These are phyloP conservation scores for Cryomyces minteri DNA, from an alignment of 495 filamentous ascomycete genomes.

Conservation along the genomic window DNA sequence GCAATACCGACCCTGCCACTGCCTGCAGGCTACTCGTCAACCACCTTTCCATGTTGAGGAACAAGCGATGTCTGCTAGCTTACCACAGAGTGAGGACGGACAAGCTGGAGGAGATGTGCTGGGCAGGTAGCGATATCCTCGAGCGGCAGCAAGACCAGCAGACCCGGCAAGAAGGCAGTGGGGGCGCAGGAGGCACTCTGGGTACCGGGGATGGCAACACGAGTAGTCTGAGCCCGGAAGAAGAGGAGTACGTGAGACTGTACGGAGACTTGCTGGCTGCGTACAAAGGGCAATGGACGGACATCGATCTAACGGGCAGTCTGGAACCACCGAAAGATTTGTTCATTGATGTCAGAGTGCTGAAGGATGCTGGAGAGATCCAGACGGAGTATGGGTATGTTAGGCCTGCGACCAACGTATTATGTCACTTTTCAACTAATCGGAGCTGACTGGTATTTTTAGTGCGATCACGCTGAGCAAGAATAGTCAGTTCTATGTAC, in stretches of 20 bases:
- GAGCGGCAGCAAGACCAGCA: slow-evolving; percentile 34
- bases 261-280: slow-evolving; percentile 85
- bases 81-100: slow-evolving; percentile 84
- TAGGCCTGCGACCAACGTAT: not conserved
- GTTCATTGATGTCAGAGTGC: slow-evolving; percentile 91
- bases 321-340: slow-evolving; percentile 88
- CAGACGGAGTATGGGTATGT: slow-evolving; percentile 97
- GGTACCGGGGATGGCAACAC: slow-evolving; percentile 25
- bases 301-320: slow-evolving; percentile 89
- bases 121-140: slow-evolving; percentile 67
- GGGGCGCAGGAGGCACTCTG: slow-evolving; percentile 6
- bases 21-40: slow-evolving; percentile 83
- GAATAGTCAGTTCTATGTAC: slow-evolving; percentile 94
- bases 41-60: slow-evolving; percentile 85
- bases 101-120: slow-evolving; percentile 86
- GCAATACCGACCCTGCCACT: slow-evolving; percentile 61
- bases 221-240: slow-evolving; percentile 86
- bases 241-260: slow-evolving; percentile 87
- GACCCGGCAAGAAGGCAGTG: slow-evolving; percentile 18
- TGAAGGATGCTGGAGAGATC: slow-evolving; percentile 96
- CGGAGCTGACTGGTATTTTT: not conserved
- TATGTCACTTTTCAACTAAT: not conserved
- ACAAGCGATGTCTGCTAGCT: slow-evolving; percentile 89
- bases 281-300: slow-evolving; percentile 98
- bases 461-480: slow-evolving; percentile 94